A percentile compares a stretch with the other conserved stretches of the same genome.
Evolutionary conservation across 1,284 basidiomycete genomes (phyloP).

Genomic region (Heterobasidion occidentale): DNA sequence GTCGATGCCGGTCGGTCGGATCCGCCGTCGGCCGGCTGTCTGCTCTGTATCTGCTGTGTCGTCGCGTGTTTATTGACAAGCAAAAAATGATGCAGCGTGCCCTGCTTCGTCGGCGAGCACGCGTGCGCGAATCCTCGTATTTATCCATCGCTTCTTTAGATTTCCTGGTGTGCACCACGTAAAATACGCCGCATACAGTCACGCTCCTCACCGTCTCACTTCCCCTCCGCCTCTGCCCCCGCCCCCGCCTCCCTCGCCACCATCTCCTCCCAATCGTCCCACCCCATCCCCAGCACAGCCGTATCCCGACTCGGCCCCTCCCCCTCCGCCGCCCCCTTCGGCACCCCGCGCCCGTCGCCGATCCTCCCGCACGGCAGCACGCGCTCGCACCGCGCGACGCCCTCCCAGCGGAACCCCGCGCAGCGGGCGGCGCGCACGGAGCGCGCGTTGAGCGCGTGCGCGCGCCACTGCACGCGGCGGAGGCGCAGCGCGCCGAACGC

Average conservation of each 20-base stretch:
- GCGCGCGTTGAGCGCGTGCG: slow-evolving; percentile 39
- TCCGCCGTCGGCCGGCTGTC: too few species aligned
- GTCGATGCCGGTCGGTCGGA: too few species aligned
- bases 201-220: too few species aligned
- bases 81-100: too few species aligned
- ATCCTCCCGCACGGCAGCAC: slow-evolving; percentile 28
- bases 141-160: too few species aligned
- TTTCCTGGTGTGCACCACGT: too few species aligned
- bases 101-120: too few species aligned
- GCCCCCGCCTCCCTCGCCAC: neutral
- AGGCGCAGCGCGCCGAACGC: slow-evolving; percentile 43
- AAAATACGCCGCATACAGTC: too few species aligned
- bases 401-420: slow-evolving; percentile 57
- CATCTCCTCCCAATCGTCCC: neutral
- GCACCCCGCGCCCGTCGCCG: slow-evolving; percentile 20
- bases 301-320: neutral
- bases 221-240: neutral
- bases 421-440: slow-evolving; percentile 47
- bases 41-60: too few species aligned
- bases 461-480: slow-evolving; percentile 56
- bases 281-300: neutral
- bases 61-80: too few species aligned
- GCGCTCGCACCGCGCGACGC: slow-evolving; percentile 43
- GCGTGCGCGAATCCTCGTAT: too few species aligned
- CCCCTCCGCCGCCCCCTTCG: neutral